These are phyloP conservation scores for Botrytis porri DNA, from an alignment of 2,329 filamentous ascomycete genomes.

Conservation along the genomic window DNA sequence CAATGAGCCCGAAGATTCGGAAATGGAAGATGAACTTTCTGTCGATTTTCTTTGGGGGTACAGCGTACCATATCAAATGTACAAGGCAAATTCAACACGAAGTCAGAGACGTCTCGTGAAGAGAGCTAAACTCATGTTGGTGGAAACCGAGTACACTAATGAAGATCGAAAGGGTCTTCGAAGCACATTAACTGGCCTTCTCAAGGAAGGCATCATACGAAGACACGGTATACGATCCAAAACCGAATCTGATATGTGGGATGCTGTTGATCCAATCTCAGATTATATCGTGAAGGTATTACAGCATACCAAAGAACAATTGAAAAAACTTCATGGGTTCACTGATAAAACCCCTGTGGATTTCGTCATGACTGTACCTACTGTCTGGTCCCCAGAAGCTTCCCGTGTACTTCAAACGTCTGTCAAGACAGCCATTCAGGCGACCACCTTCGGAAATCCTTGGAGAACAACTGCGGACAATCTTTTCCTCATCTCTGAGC, in stretches of 20 bases:
- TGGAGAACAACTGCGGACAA: slow-evolving; percentile 28
- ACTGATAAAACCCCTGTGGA: slow-evolving; percentile 18
- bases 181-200: slow-evolving; percentile 8
- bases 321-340: slow-evolving; percentile 16
- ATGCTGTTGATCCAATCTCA: slow-evolving; percentile 25
- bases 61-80: slow-evolving; percentile 15
- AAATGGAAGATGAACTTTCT: slow-evolving; percentile 13
- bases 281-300: slow-evolving; percentile 25
- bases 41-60: slow-evolving; percentile 25
- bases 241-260: slow-evolving; percentile 10
- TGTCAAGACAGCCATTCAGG: slow-evolving; percentile 20
- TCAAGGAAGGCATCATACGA: slow-evolving; percentile 21
- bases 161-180: slow-evolving; percentile 21
- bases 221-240: slow-evolving; percentile 20
- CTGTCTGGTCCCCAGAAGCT: slow-evolving; percentile 22
- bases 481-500: slow-evolving; percentile 36
- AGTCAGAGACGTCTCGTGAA: slow-evolving; percentile 17
- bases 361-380: slow-evolving; percentile 20
- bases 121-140: slow-evolving; percentile 25
- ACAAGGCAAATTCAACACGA: slow-evolving; percentile 11
- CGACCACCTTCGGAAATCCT: slow-evolving; percentile 21
- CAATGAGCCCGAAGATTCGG: not conserved
- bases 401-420: slow-evolving; percentile 21
- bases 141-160: slow-evolving; percentile 20
- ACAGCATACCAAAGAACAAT: slow-evolving; percentile 24